These are phyloP conservation scores for Nymphaea thermarum DNA, from an alignment of 164 flowering plant species.

Conservation along the genomic window DNA sequence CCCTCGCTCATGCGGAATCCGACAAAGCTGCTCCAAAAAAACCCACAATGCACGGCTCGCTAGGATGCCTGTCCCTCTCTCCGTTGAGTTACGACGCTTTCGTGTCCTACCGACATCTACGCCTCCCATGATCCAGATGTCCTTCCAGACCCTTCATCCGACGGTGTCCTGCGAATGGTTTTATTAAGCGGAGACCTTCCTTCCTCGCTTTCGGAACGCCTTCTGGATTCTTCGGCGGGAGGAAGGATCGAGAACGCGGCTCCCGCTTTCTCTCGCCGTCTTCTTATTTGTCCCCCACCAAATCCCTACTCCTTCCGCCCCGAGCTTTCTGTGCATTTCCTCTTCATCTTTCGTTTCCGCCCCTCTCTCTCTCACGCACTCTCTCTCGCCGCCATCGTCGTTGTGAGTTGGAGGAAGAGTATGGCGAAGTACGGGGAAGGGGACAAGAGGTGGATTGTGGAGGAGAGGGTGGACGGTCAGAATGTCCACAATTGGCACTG, in stretches of 20 bases:
- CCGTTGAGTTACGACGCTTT: no score
- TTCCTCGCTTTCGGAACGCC: no score
- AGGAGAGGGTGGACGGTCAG: conserved; percentile 88
- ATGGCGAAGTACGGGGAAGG: conserved; percentile 98
- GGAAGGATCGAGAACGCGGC: neutral
- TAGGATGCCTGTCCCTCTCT: no score
- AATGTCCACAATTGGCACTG: conserved; percentile 99
- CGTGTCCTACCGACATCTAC: no score
- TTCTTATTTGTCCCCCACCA: neutral
- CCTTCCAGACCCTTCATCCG: no score
- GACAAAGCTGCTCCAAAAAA: no score
- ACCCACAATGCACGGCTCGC: no score
- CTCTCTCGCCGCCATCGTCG: neutral
- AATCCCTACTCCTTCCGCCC: neutral
- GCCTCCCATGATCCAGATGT: no score
- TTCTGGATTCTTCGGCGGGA: neutral
- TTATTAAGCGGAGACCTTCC: no score
- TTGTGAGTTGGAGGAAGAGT: neutral
- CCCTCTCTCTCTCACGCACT: neutral
- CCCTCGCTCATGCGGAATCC: no score
- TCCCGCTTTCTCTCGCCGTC: neutral
- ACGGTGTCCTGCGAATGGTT: no score
- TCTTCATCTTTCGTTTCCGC: neutral
- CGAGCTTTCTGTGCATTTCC: neutral
- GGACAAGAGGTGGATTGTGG: conserved; percentile 97